These are phyloP conservation scores for Thraustotheca clavata DNA, from an alignment of 352 stramenopile species.

Conservation along the genomic window DNA sequence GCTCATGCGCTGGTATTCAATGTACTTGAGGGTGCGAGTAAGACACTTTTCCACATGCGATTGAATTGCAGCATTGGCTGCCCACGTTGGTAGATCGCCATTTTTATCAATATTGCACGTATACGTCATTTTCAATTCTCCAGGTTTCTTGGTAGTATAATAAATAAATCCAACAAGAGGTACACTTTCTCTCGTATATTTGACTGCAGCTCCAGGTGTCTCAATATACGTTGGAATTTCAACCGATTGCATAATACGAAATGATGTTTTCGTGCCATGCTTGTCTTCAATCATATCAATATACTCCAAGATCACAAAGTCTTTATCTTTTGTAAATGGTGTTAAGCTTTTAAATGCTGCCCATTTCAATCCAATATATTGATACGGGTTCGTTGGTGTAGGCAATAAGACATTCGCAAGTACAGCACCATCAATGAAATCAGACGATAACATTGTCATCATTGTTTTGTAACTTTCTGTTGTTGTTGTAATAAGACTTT, in stretches of 20 bases:
- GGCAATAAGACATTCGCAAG: constrained; percentile 74
- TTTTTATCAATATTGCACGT: constrained; percentile 84
- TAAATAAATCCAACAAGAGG: constrained; percentile 84
- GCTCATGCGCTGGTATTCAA: constrained; percentile 69
- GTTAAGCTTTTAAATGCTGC: constrained; percentile 77
- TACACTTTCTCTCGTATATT: constrained; percentile 63
- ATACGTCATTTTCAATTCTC: constrained; percentile 80
- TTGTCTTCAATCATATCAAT: constrained; percentile 84
- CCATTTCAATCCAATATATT: constrained; percentile 81
- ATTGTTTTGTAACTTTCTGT: constrained; percentile 77
- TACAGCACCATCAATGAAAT: constrained; percentile 76
- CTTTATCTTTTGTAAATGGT: constrained; percentile 65
- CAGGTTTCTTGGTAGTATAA: constrained; percentile 66
- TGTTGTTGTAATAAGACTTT: constrained; percentile 70
- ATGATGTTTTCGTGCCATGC: constrained; percentile 72
- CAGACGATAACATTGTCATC: constrained; percentile 76
- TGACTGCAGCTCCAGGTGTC: constrained; percentile 38
- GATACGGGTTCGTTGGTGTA: constrained; percentile 48
- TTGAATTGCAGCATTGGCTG: constrained; percentile 76
- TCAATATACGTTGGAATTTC: constrained; percentile 43
- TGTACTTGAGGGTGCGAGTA: constrained; percentile 81
- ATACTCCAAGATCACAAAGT: constrained; percentile 81
- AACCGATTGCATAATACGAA: constrained; percentile 79
- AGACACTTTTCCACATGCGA: constrained; percentile 83
- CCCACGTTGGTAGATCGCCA: constrained; percentile 69